Evolutionary conservation across 176 grass and related monocot species (phyloP).

Genomic region (Avena insularis): DNA sequence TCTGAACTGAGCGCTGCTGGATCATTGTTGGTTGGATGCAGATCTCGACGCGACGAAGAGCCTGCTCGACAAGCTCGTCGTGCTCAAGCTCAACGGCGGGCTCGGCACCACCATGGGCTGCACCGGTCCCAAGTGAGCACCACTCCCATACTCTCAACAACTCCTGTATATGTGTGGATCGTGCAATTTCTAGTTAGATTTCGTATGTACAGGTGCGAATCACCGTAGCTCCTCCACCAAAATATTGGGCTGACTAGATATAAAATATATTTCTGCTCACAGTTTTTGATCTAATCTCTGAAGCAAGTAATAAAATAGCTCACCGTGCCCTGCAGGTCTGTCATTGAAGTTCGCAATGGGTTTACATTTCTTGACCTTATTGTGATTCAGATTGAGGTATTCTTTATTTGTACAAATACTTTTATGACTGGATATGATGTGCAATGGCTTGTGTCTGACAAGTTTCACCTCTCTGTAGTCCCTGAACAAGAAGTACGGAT

Average conservation of each 20-base stretch:
- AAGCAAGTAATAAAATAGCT: constrained; percentile 23
- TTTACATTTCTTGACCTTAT: constrained; percentile 99
- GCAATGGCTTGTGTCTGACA: constrained; percentile 29
- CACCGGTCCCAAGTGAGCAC: constrained; percentile 93
- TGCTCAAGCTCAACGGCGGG: constrained; percentile 98
- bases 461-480: constrained; percentile 63
- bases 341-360: constrained; percentile 97
- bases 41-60: constrained; percentile 82
- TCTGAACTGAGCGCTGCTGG: constrained; percentile 21
- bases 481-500: constrained; percentile 98
- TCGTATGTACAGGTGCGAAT: background rate
- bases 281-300: background rate
- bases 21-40: constrained; percentile 43
- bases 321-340: constrained; percentile 63
- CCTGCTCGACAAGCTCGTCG: constrained; percentile 92
- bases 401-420: constrained; percentile 19
- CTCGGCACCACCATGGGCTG: constrained; percentile 97
- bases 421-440: constrained; percentile 30
- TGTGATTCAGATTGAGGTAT: constrained; percentile 99
- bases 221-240: background rate
- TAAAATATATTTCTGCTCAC: background rate
- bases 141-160: background rate
- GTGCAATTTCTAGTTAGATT: background rate
- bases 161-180: background rate
- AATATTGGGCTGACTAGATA: background rate